Conservation (phyloP, 148 eudicot genomes). For the Rhododendron griersonianum region DNA sequence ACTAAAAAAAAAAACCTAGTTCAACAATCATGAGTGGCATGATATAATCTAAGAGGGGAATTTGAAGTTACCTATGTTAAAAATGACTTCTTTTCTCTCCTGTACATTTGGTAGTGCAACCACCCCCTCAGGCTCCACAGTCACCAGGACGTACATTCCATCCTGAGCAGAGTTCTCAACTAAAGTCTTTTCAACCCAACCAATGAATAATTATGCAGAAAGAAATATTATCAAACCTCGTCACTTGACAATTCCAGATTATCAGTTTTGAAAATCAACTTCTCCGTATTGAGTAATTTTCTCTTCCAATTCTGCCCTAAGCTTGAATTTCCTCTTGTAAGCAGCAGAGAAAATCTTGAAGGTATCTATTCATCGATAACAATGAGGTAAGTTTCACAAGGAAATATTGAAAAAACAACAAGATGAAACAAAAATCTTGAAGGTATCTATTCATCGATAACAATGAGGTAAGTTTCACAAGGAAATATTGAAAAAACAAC, state of each 20-base stretch:
- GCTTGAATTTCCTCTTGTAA: conserved; percentile 46
- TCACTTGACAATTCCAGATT: conserved; percentile 24
- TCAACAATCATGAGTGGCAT: not conserved
- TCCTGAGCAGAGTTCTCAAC: conserved; percentile 33
- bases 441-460: conserved; percentile 51
- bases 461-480: not conserved
- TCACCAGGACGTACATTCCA: conserved; percentile 48
- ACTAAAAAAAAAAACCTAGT: not conserved
- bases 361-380: conserved; percentile 52
- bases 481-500: conserved; percentile 2
- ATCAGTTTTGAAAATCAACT: conserved; percentile 71
- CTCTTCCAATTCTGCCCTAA: conserved; percentile 43
- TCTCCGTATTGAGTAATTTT: conserved; percentile 81
- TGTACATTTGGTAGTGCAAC: conserved; percentile 65
- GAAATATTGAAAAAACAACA: conserved; percentile 7
- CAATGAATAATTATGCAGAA: not conserved
- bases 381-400: not conserved
- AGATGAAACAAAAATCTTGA: conserved; percentile 40
- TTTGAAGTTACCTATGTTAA: conserved; percentile 62
- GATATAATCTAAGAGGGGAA: not conserved
- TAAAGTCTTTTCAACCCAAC: conserved; percentile 6
- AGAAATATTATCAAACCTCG: conserved; percentile 39
- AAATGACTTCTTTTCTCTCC: conserved; percentile 59
- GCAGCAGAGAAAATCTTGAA: conserved; percentile 61
- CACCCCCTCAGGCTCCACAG: conserved; percentile 79